Evolutionary conservation across 768 basidiomycete species (phyloP).

Genomic region (Udeniomyces megalosporus): DNA sequence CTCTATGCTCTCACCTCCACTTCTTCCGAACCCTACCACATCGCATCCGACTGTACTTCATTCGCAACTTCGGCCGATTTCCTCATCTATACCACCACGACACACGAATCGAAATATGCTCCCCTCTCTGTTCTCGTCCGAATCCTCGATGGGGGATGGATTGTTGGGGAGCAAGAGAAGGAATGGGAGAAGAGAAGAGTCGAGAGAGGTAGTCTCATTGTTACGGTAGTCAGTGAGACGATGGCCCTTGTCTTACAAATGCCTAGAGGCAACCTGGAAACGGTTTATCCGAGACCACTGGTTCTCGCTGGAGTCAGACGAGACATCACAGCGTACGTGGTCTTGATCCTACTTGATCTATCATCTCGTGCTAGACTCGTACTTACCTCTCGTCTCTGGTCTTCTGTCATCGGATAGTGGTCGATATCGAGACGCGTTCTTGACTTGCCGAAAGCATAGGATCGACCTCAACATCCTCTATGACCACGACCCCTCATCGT

Average conservation of each 20-base stretch:
- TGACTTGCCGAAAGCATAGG: slow-evolving; percentile 80
- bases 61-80: slow-evolving; percentile 51
- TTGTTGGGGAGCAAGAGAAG: slow-evolving; percentile 23
- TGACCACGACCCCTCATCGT: slow-evolving; percentile 54
- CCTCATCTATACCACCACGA: slow-evolving; percentile 65
- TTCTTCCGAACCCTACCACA: slow-evolving; percentile 14
- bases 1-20: slow-evolving; percentile 38
- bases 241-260: slow-evolving; percentile 91
- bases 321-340: slow-evolving; percentile 54
- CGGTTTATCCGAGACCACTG: slow-evolving; percentile 77
- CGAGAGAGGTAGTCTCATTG: slow-evolving; percentile 78
- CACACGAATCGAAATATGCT: slow-evolving; percentile 64
- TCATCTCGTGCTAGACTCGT: no score
- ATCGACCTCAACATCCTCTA: slow-evolving; percentile 81
- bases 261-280: slow-evolving; percentile 94
- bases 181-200: slow-evolving; percentile 59
- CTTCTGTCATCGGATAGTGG: slow-evolving; percentile 34
- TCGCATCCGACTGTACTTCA: slow-evolving; percentile 39
- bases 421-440: slow-evolving; percentile 69
- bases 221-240: slow-evolving; percentile 65
- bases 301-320: slow-evolving; percentile 68
- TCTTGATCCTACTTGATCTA: neutral
- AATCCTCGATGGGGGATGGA: slow-evolving; percentile 20
- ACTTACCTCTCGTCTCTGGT: no score
- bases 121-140: slow-evolving; percentile 33